Conservation (phyloP, 2,329 filamentous ascomycete species). For the Sporothrix schenckii region DNA sequence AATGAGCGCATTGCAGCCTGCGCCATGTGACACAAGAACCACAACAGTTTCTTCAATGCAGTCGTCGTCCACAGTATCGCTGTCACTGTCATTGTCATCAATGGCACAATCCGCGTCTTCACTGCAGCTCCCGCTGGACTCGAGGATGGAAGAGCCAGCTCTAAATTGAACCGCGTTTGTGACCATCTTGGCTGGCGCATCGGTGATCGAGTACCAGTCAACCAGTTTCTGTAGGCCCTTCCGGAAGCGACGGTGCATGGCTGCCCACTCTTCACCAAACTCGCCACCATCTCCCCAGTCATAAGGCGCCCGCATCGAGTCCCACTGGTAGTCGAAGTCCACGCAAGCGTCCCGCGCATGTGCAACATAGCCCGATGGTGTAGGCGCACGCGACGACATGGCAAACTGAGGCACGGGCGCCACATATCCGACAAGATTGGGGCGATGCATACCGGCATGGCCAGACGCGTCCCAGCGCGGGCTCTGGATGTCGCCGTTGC, state of each 20-base stretch:
- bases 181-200: slow-evolving; percentile 55
- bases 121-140: slow-evolving; percentile 25
- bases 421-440: slow-evolving; percentile 58
- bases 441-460: neutral
- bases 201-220: slow-evolving; percentile 73
- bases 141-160: slow-evolving; percentile 27
- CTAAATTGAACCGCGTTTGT: slow-evolving; percentile 47
- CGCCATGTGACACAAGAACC: slow-evolving; percentile 88
- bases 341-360: slow-evolving; percentile 88
- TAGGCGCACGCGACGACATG: slow-evolving; percentile 75
- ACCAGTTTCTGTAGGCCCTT: slow-evolving; percentile 77
- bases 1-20: slow-evolving; percentile 93
- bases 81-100: slow-evolving; percentile 31
- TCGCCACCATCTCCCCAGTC: slow-evolving; percentile 86
- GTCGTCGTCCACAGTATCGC: slow-evolving; percentile 45
- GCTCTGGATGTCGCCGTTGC: slow-evolving; percentile 33
- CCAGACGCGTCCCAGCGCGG: neutral
- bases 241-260: slow-evolving; percentile 90
- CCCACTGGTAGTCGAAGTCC: slow-evolving; percentile 92
- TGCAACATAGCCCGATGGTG: slow-evolving; percentile 83
- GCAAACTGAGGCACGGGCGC: slow-evolving; percentile 82
- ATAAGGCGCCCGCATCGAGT: slow-evolving; percentile 78
- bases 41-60: slow-evolving; percentile 75
- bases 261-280: slow-evolving; percentile 91
- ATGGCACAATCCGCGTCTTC: slow-evolving; percentile 43